phyloP scores from a whole-genome alignment of 2,329 filamentous ascomycete species.

The Scortechinia acanthostroma region DNA sequence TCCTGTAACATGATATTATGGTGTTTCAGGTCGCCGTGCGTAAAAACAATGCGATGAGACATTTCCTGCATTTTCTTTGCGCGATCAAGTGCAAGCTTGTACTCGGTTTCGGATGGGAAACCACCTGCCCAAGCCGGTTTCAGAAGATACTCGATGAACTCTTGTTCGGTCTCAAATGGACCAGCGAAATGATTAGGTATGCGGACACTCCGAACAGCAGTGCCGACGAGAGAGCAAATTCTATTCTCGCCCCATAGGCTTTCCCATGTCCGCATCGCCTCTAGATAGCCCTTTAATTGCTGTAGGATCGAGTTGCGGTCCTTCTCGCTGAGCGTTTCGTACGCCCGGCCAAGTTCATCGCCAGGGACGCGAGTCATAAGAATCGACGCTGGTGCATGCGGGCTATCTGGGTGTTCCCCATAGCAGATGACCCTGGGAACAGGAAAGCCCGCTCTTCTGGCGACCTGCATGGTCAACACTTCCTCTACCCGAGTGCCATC shows the following conservation, averaged over 20 bases:
- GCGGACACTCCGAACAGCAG: slow-evolving; percentile 8
- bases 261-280: slow-evolving; percentile 25
- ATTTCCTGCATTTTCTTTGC: slow-evolving; percentile 12
- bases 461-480: slow-evolving; percentile 21
- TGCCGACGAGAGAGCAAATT: background rate
- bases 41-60: slow-evolving; percentile 6
- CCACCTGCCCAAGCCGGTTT: slow-evolving; percentile 13
- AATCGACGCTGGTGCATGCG: slow-evolving; percentile 19
- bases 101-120: slow-evolving; percentile 15
- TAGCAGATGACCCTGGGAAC: slow-evolving; percentile 20
- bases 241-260: no score
- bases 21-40: background rate
- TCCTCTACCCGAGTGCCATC: slow-evolving; percentile 23
- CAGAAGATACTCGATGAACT: slow-evolving; percentile 19
- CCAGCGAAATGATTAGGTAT: slow-evolving; percentile 13
- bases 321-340: slow-evolving; percentile 14
- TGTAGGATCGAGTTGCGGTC: slow-evolving; percentile 18
- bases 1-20: background rate
- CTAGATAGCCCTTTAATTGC: slow-evolving; percentile 21
- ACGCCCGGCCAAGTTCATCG: slow-evolving; percentile 16
- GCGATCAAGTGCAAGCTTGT: slow-evolving; percentile 11
- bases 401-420: slow-evolving; percentile 19
- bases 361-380: slow-evolving; percentile 30
- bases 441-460: slow-evolving; percentile 20
- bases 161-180: slow-evolving; percentile 7